These are phyloP conservation scores for Penicillium verrucosum DNA, from an alignment of 2,329 filamentous ascomycete species.

Conservation along the genomic window DNA sequence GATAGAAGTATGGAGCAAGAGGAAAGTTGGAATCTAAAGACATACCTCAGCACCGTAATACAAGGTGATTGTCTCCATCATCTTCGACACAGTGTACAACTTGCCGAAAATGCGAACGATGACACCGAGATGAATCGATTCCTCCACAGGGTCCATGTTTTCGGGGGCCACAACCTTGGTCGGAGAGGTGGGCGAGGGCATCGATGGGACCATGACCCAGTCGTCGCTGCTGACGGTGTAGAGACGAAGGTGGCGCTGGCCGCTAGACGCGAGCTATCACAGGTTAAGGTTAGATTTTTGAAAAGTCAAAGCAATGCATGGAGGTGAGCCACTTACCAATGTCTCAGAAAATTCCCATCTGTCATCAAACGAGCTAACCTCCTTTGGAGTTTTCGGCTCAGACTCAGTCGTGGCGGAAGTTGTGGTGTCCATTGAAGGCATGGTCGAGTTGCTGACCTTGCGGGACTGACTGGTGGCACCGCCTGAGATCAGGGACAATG, in stretches of 20 bases:
- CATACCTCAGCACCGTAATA: conserved; percentile 37
- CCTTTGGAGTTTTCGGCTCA: not conserved
- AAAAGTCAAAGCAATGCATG: not conserved
- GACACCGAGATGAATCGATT: conserved; percentile 23
- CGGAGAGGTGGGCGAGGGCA: conserved; percentile 7
- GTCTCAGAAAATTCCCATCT: not conserved
- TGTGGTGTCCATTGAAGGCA: not conserved
- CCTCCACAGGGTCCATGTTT: conserved; percentile 17
- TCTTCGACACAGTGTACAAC: conserved; percentile 38
- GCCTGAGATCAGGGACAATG: not conserved
- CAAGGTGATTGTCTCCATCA: conserved; percentile 31
- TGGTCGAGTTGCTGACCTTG: not conserved
- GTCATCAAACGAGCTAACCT: not conserved
- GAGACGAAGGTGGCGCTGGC: conserved; percentile 14
- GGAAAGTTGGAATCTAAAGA: not conserved
- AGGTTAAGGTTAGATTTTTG: not conserved
- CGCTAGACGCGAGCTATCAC: not conserved
- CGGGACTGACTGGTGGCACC: not conserved
- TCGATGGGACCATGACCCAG: conserved; percentile 25
- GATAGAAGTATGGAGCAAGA: not conserved
- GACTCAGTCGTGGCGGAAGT: not conserved
- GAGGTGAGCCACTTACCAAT: not conserved
- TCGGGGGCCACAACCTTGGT: conserved; percentile 15
- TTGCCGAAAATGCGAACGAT: conserved; percentile 32
- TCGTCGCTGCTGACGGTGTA: conserved; percentile 33